Conservation (phyloP, 2,329 filamentous ascomycete genomes). For the Penicillium brevicompactum region DNA sequence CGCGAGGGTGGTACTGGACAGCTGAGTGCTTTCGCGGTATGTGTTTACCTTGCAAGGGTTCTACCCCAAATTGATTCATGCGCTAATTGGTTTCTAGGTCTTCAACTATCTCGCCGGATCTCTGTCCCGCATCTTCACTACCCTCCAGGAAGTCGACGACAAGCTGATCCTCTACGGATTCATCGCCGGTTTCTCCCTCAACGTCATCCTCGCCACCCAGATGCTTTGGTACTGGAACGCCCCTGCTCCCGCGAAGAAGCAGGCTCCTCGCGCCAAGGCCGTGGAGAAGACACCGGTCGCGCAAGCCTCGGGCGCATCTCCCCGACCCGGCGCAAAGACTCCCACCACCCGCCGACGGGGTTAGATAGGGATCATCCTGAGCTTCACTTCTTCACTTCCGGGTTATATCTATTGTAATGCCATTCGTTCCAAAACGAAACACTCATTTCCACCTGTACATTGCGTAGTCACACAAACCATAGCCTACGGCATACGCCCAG, state of each 20-base stretch:
- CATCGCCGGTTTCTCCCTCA: slow-evolving; percentile 86
- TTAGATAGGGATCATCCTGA: slow-evolving; percentile 35
- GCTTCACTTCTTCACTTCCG: slow-evolving; percentile 10
- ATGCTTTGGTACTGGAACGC: slow-evolving; percentile 97
- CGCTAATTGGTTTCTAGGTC: slow-evolving; percentile 60
- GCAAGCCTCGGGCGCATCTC: slow-evolving; percentile 45
- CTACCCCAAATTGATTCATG: background rate
- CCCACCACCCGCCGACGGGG: slow-evolving; percentile 60
- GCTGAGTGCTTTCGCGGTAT: slow-evolving; percentile 91
- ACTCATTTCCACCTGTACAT: background rate
- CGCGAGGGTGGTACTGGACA: slow-evolving; percentile 87
- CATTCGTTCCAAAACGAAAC: slow-evolving; percentile 9
- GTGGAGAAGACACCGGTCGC: slow-evolving; percentile 35
- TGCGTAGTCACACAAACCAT: background rate
- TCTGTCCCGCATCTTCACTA: slow-evolving; percentile 94
- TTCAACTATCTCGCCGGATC: slow-evolving; percentile 97
- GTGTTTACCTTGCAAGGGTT: slow-evolving; percentile 37
- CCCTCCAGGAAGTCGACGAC: slow-evolving; percentile 94
- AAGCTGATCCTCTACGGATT: slow-evolving; percentile 95
- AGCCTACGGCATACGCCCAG: slow-evolving; percentile 36
- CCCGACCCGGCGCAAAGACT: slow-evolving; percentile 48
- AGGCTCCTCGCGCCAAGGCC: slow-evolving; percentile 25
- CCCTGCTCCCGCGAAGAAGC: slow-evolving; percentile 45
- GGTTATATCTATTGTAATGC: slow-evolving; percentile 18
- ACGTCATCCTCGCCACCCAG: slow-evolving; percentile 81